Conservation (phyloP, 2,329 filamentous ascomycete genomes). For the Pseudocercospora pini-densiflorae region DNA sequence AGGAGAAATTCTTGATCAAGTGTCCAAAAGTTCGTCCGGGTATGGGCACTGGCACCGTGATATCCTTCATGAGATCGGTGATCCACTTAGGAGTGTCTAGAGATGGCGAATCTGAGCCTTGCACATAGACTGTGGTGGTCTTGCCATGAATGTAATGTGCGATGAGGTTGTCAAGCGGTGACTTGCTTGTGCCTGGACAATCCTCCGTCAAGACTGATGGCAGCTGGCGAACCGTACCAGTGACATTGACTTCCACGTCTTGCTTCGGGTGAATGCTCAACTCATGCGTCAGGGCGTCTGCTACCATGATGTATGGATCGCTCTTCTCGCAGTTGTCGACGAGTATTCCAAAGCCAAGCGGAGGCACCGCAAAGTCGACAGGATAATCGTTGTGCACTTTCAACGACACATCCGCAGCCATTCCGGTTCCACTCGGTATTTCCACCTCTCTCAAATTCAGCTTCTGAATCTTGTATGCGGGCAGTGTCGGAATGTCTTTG, state of each 20-base stretch:
- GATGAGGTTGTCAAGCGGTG: conserved; percentile 82
- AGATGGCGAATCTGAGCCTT: conserved; percentile 70
- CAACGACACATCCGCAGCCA: conserved; percentile 80
- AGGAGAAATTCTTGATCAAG: conserved; percentile 83
- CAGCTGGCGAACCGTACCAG: conserved; percentile 73
- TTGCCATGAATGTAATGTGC: conserved; percentile 81
- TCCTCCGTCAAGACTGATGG: conserved; percentile 71
- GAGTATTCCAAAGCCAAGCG: conserved; percentile 81
- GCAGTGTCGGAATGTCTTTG: conserved; percentile 73
- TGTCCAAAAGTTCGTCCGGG: conserved; percentile 81
- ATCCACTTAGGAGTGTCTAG: conserved; percentile 81
- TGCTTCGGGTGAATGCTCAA: conserved; percentile 71
- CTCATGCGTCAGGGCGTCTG: conserved; percentile 70
- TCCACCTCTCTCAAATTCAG: conserved; percentile 77
- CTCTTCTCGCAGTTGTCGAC: conserved; percentile 77
- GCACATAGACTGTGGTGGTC: conserved; percentile 78
- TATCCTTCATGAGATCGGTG: conserved; percentile 74
- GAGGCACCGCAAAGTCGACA: conserved; percentile 74
- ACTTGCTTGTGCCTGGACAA: conserved; percentile 78
- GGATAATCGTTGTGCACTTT: conserved; percentile 77
- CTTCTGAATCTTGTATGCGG: conserved; percentile 79
- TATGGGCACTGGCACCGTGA: conserved; percentile 83
- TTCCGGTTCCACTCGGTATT: conserved; percentile 62
- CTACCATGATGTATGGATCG: conserved; percentile 77
- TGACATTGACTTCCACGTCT: conserved; percentile 70